These are phyloP conservation scores for Echium plantagineum DNA, from an alignment of 257 asterid genomes.

Conservation along the genomic window DNA sequence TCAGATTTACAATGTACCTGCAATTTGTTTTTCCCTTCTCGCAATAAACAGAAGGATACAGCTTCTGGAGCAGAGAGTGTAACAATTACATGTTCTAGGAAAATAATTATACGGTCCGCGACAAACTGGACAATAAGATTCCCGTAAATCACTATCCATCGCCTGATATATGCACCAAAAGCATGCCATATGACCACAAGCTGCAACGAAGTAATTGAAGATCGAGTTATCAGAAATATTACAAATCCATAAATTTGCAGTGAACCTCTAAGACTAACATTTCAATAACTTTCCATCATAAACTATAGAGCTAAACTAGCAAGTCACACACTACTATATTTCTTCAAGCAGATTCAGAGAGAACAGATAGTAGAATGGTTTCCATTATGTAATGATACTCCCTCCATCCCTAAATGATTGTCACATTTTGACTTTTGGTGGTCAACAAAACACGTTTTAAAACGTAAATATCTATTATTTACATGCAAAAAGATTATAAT, in stretches of 20 bases:
- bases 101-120: constrained; percentile 44
- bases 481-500: no score
- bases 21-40: constrained; percentile 40
- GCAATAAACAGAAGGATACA: constrained; percentile 41
- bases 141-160: constrained; percentile 17
- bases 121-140: constrained; percentile 46
- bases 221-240: background rate
- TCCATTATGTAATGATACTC: no score
- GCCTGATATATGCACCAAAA: constrained; percentile 53
- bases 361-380: no score
- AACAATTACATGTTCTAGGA: constrained; percentile 44
- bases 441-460: no score
- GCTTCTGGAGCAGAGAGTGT: constrained; percentile 40
- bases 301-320: background rate
- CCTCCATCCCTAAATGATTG: no score
- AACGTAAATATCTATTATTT: no score
- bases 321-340: background rate
- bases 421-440: no score
- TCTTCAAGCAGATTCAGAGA: no score
- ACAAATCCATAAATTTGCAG: background rate
- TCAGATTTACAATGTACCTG: constrained; percentile 22
- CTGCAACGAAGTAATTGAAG: constrained; percentile 19
- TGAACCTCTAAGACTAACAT: background rate
- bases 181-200: constrained; percentile 67
- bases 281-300: no score